phyloP scores from a whole-genome alignment of 2,329 filamentous ascomycete species.

The Karstenula rhodostoma region DNA sequence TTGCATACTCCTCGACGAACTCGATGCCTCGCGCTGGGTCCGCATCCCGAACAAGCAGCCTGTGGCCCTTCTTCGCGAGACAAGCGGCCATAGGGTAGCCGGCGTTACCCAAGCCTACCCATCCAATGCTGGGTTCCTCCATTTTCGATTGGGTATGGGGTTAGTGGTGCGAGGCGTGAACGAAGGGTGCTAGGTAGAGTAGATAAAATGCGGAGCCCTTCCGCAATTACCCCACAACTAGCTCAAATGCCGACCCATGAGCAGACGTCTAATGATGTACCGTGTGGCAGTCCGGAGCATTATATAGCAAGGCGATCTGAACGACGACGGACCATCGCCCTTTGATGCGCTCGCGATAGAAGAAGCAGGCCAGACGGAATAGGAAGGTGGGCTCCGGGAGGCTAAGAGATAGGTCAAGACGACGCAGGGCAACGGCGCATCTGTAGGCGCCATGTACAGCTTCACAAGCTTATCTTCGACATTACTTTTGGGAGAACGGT shows the following conservation, averaged over 20 bases:
- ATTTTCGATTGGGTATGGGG: slow-evolving; percentile 14
- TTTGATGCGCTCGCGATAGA: background rate
- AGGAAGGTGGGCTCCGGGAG: background rate
- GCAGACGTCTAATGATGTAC: slow-evolving; percentile 4
- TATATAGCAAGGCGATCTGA: background rate
- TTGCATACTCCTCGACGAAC: slow-evolving; percentile 30
- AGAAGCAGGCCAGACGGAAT: background rate
- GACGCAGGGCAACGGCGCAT: slow-evolving; percentile 1
- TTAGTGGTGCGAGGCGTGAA: slow-evolving; percentile 1
- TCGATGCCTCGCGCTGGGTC: slow-evolving; percentile 25
- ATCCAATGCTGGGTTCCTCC: slow-evolving; percentile 25
- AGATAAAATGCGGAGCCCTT: slow-evolving; percentile 21
- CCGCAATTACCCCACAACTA: slow-evolving; percentile 30
- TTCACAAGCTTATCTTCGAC: background rate
- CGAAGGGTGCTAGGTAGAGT: background rate
- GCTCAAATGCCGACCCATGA: slow-evolving; percentile 20
- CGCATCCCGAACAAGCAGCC: slow-evolving; percentile 29
- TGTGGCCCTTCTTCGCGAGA: slow-evolving; percentile 27
- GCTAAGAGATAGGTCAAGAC: slow-evolving; percentile 5
- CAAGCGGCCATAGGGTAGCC: slow-evolving; percentile 32
- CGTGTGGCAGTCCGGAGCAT: background rate
- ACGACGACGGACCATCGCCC: background rate
- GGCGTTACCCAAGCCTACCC: slow-evolving; percentile 30
- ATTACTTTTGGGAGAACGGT: background rate
- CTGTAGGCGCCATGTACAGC: background rate